Evolutionary conservation across 2,329 filamentous ascomycete species (phyloP).

Genomic region (Didymella pomorum): DNA sequence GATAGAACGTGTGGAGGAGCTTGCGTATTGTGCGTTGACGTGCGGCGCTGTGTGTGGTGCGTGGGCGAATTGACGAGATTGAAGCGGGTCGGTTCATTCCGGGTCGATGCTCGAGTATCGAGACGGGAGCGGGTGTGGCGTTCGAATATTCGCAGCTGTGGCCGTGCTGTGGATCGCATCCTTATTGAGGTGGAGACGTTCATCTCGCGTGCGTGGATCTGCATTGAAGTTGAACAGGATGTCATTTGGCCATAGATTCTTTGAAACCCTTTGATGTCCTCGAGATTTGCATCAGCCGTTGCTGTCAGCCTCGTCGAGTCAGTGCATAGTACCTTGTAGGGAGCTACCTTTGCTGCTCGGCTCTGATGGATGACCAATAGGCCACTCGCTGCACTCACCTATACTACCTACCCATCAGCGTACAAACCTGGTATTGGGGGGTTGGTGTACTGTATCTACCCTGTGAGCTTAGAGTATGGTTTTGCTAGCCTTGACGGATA

Average conservation of each 20-base stretch:
- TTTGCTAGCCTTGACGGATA: too few relatives aligned
- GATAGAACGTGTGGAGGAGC: constrained; percentile 3
- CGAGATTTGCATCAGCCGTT: background rate
- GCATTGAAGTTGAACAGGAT: background rate
- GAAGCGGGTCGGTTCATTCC: background rate
- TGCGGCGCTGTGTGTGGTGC: background rate
- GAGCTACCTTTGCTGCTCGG: background rate
- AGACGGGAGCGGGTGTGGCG: constrained; percentile 12
- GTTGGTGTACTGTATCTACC: too few relatives aligned
- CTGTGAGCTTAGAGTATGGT: too few relatives aligned
- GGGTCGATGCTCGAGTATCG: background rate
- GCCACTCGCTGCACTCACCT: too few relatives aligned
- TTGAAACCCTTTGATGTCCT: background rate
- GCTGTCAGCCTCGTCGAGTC: background rate
- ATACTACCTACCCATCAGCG: too few relatives aligned
- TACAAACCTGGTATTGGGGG: too few relatives aligned
- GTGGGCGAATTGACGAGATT: background rate
- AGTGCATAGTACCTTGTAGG: background rate
- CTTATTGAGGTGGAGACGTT: background rate
- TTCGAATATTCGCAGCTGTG: background rate
- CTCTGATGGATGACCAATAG: background rate
- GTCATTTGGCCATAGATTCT: background rate
- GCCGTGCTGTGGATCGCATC: constrained; percentile 4
- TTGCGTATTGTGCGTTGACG: background rate
- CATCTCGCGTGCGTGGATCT: background rate